These are phyloP conservation scores for Yamadazyma paraphyllophila DNA, from an alignment of 805 yeast species.

Conservation along the genomic window DNA sequence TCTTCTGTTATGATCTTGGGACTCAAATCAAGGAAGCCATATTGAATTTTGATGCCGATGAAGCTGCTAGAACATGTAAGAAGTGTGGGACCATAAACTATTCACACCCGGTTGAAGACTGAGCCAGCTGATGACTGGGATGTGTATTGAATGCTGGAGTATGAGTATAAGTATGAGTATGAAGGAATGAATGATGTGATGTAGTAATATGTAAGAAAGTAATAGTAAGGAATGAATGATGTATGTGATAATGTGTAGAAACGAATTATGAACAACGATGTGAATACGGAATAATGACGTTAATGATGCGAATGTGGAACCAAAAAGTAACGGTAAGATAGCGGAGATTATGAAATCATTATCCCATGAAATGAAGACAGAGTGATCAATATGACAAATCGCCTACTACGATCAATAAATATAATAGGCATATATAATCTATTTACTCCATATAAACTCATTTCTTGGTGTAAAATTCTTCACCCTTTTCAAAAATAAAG, in stretches of 20 bases:
- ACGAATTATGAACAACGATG: too few relatives aligned
- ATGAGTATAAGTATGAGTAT: background rate
- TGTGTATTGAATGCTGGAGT: background rate
- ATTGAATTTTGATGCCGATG: slow-evolving; percentile 60
- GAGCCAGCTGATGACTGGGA: background rate
- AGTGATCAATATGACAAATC: too few relatives aligned
- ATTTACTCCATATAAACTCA: background rate
- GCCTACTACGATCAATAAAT: background rate
- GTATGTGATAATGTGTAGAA: background rate
- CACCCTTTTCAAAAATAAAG: slow-evolving; percentile 54
- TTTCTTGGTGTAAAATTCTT: slow-evolving; percentile 23
- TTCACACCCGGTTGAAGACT: slow-evolving; percentile 28
- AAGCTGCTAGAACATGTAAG: slow-evolving; percentile 65
- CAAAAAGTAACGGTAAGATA: too few relatives aligned
- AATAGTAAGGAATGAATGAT: too few relatives aligned
- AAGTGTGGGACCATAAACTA: slow-evolving; percentile 72
- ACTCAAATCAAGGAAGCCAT: slow-evolving; percentile 88
- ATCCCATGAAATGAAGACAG: too few relatives aligned
- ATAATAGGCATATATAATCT: too few relatives aligned
- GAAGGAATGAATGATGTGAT: too few relatives aligned
- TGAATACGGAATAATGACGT: too few relatives aligned
- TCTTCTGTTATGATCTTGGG: slow-evolving; percentile 79
- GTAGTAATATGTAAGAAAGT: too few relatives aligned
- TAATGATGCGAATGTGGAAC: too few relatives aligned
- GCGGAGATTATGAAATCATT: too few relatives aligned